Evolutionary conservation across 768 basidiomycete genomes (phyloP), one percentile per base, ranked within the genome.

Genomic region (Suillus placidus): DNA sequence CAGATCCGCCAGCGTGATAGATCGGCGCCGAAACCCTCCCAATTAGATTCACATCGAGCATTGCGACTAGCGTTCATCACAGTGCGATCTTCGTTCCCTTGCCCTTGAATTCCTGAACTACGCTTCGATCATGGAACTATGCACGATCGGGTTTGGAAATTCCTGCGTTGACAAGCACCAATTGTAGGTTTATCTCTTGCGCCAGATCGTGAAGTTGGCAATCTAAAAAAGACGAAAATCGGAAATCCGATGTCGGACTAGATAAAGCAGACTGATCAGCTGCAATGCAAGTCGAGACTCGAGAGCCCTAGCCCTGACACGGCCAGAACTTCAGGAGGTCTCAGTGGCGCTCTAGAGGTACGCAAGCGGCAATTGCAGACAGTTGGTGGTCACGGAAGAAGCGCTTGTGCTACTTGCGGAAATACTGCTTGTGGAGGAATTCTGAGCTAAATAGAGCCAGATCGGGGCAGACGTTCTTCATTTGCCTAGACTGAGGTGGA

Each of bases 21-120:
- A 74, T 95, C 93, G 5, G 83, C 90, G 34, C 92, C 92, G 66
- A 92, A 93, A 34, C 92, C 91, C 80, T 94, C 93, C 91, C 92
- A 95, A 73, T 93, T 93, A 35, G 93, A 80, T 13, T 92, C 93
- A 4, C 88, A 90, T 67, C 84, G 80, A 2, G 89, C 86, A 23
- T 87, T 77, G 18, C 89, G 84, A 4, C 87, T 89, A 78, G 93
- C 83, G 72, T 93, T 92, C 86, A 91, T 93, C 88, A 90, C 90
- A 56, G 93, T 80, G 69, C 94, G 84, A 51, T 91, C 89, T 49
- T 49, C 3, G 47, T 23, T 30, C 94, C 94, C 72, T 94, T 92
- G 32, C 85, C 89, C 58, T 82, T 81, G 75, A 91, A 89, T 74
- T 95, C 93, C 56, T 80, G 70, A 42, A 92, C 93, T 88, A 95